These are phyloP conservation scores for Coniochaeta sp. DNA, from an alignment of 2,329 filamentous ascomycete genomes.

Conservation along the genomic window DNA sequence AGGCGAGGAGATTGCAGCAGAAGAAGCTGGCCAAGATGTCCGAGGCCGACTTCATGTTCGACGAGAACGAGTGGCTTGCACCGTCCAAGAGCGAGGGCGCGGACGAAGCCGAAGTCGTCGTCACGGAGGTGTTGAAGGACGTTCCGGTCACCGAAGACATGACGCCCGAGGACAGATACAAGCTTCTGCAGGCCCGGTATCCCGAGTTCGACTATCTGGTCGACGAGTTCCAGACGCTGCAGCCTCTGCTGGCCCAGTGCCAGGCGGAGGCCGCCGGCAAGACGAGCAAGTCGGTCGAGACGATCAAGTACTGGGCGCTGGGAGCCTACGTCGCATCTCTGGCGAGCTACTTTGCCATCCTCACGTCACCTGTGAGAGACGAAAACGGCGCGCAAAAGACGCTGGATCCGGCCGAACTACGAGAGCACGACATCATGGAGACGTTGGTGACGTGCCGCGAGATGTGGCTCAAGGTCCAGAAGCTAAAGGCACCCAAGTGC, in stretches of 20 bases:
- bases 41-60: constrained; percentile 88
- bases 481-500: constrained; percentile 35
- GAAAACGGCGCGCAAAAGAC: constrained; percentile 46
- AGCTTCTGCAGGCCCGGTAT: constrained; percentile 72
- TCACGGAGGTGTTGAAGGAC: constrained; percentile 82
- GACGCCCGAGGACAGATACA: constrained; percentile 64
- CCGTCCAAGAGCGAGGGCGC: constrained; percentile 37
- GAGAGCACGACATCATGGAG: constrained; percentile 88
- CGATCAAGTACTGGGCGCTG: constrained; percentile 71
- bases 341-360: constrained; percentile 87
- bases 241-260: constrained; percentile 54
- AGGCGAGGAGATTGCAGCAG: constrained; percentile 80
- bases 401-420: constrained; percentile 68
- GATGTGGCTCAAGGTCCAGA: constrained; percentile 70
- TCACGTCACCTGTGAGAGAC: constrained; percentile 72
- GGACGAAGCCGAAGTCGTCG: constrained; percentile 48
- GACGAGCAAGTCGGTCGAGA: constrained; percentile 44
- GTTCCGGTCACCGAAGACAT: constrained; percentile 75
- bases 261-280: constrained; percentile 50
- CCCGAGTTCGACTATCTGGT: constrained; percentile 87
- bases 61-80: constrained; percentile 78
- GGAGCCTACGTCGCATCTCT: constrained; percentile 81
- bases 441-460: constrained; percentile 71
- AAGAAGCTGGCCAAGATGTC: constrained; percentile 87
- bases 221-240: constrained; percentile 69